These are phyloP conservation scores for Porcisia deanei DNA, from an alignment of 208 protist species.

Conservation along the genomic window DNA sequence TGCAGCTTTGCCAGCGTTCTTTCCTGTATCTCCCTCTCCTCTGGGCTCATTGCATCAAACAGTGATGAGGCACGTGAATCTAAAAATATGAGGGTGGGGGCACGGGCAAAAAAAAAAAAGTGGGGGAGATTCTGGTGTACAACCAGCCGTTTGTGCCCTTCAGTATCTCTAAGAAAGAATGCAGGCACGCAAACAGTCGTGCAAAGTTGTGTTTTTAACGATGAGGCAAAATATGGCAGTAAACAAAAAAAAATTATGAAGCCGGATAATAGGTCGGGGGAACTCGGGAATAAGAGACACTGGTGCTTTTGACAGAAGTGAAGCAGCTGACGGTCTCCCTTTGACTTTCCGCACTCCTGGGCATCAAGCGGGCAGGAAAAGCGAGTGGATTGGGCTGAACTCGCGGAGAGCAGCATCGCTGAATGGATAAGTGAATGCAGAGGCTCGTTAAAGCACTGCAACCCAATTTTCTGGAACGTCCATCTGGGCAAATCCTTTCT, in stretches of 20 bases:
- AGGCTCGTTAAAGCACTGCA: background rate
- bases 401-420: background rate
- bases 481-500: background rate
- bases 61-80: background rate
- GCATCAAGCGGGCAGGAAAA: background rate
- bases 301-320: background rate
- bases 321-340: background rate
- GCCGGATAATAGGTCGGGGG: background rate
- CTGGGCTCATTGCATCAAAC: conserved; percentile 21
- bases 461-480: background rate
- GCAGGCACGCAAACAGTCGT: background rate
- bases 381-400: background rate
- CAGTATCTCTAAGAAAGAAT: background rate
- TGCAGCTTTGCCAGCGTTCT: conserved; percentile 69
- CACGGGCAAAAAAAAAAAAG: background rate
- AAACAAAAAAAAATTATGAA: background rate
- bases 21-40: conserved; percentile 49
- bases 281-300: too few species aligned
- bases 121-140: background rate
- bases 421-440: background rate
- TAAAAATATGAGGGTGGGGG: background rate
- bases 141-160: background rate
- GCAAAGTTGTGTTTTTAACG: background rate
- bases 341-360: too few species aligned
- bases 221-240: background rate